Percentiles rank a stretch among this genome's conserved stretches.
These are phyloP conservation scores for Oidiodendron maius DNA, from an alignment of 495 filamentous ascomycete genomes.

Conservation along the genomic window DNA sequence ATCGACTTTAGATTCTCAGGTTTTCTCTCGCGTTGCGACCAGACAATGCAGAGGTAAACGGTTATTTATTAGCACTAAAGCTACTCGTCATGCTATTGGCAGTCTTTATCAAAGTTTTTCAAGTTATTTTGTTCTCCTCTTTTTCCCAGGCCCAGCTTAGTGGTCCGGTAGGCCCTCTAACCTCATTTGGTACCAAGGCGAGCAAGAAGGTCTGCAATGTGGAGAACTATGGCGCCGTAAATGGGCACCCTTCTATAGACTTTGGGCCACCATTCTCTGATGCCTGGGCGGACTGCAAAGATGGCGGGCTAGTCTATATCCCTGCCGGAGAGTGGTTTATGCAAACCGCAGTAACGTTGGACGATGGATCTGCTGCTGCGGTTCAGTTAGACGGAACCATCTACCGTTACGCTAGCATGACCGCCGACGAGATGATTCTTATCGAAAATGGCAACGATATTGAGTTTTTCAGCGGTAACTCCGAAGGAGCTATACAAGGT, in stretches of 20 bases:
- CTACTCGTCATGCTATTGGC: too few species aligned
- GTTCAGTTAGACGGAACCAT: slow-evolving; percentile 40
- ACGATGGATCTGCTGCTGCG: slow-evolving; percentile 32
- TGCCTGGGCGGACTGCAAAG: slow-evolving; percentile 27
- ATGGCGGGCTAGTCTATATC: slow-evolving; percentile 20
- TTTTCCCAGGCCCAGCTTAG: not conserved
- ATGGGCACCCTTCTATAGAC: slow-evolving; percentile 37
- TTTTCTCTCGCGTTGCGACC: too few species aligned
- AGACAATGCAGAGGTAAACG: too few species aligned
- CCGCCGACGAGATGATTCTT: slow-evolving; percentile 39
- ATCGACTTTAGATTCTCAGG: too few species aligned
- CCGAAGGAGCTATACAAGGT: slow-evolving; percentile 42
- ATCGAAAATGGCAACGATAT: slow-evolving; percentile 39
- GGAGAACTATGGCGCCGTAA: slow-evolving; percentile 38
- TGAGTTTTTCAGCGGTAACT: slow-evolving; percentile 41
- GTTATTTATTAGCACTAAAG: too few species aligned
- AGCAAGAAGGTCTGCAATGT: slow-evolving; percentile 31
- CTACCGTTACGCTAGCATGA: slow-evolving; percentile 29
- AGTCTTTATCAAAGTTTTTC: too few species aligned
- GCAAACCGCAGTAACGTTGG: slow-evolving; percentile 28
- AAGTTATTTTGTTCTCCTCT: too few species aligned
- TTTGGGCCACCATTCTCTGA: slow-evolving; percentile 33
- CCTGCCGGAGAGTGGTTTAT: slow-evolving; percentile 26
- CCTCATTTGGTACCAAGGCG: slow-evolving; percentile 21
- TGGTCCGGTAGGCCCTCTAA: slow-evolving; percentile 28